These are phyloP conservation scores for Dothideomycetes sp. DNA, from an alignment of 2,329 filamentous ascomycete genomes.

Conservation along the genomic window DNA sequence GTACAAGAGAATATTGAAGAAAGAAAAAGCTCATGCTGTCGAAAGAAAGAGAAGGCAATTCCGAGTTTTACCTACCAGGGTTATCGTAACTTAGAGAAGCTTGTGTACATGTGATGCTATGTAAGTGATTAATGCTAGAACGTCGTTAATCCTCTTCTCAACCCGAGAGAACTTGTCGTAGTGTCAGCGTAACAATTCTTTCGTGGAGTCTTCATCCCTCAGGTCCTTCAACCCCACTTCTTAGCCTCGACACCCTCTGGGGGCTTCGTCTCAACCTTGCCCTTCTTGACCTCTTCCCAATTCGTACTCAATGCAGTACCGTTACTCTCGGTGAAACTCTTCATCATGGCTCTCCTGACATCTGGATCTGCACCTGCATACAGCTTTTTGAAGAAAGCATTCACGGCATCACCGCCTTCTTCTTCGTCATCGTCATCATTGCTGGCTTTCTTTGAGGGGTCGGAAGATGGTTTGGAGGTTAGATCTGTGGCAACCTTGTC, in stretches of 20 bases:
- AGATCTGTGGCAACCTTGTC: constrained; percentile 60
- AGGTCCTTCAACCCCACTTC: too few species aligned
- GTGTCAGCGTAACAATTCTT: too few species aligned
- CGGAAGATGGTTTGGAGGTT: constrained; percentile 30
- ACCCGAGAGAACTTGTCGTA: too few species aligned
- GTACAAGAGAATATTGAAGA: too few species aligned
- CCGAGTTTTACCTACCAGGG: too few species aligned
- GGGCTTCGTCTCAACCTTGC: constrained; percentile 61
- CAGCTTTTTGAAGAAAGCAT: constrained; percentile 82
- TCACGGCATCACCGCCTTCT: constrained; percentile 53
- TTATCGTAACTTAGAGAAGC: too few species aligned
- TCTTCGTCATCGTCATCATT: constrained; percentile 46
- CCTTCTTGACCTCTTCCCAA: constrained; percentile 71
- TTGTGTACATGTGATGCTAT: too few species aligned
- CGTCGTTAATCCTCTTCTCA: too few species aligned
- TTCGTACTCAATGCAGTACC: constrained; percentile 88
- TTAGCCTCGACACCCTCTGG: constrained; percentile 71
- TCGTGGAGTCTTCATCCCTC: too few species aligned
- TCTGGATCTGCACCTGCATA: constrained; percentile 71
- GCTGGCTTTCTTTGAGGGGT: constrained; percentile 21
- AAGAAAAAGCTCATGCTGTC: too few species aligned
- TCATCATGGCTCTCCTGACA: constrained; percentile 89
- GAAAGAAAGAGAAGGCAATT: too few species aligned
- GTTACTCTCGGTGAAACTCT: constrained; percentile 90
- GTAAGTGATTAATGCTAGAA: too few species aligned